Evolutionary conservation across 768 basidiomycete species (phyloP), one percentile per base, ranked within the genome.

Genomic region (Flagelloscypha sp.): DNA sequence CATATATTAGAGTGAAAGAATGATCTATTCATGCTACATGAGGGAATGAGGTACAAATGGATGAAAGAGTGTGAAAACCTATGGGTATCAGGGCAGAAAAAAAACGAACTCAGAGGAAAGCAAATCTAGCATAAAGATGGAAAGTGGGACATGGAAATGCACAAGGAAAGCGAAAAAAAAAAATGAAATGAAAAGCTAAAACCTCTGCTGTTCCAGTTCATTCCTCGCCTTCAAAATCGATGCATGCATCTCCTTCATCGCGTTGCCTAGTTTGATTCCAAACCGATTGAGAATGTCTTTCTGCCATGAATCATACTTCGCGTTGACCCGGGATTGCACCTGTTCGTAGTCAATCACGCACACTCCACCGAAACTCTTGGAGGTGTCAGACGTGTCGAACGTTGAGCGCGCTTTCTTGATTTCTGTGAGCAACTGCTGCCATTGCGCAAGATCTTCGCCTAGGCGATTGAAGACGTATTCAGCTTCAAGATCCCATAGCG

Each of bases 221-320:
- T 94, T 87, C 48, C 95, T 71, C 35, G 92, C 88, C 62, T 97
- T 95, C 45, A 86, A 58, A 40, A 99, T 92, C 20, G 81, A 63
- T 10, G 89, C 83, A 60, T 98, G 90, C 75, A 92, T 89, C 60
- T 98, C 94, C 69, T 93, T 93, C 90, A 99, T 97, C 36, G 82
- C 82, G 41, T 82, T 83, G 4, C 90, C 89, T 38, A 99, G 71
- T 66, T 95, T 97, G 41, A 76, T 73, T 3, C 95, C 94, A 52
- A 97, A 98, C 30, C 90, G 70, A 43, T 78, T 81, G 46, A 97
- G 65, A 41, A 99, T 89, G 48, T 99, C 95, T 42, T 84, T 70
- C 66, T 98, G 94, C 94, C 95, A 98, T 13, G 88, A 68, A 54
- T 98, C 95, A 56, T 99, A 99, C 65, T 97, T 98, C 41, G 93